phyloP scores from a whole-genome alignment of 495 filamentous ascomycete genomes.

The Gamarada debralockiae region DNA sequence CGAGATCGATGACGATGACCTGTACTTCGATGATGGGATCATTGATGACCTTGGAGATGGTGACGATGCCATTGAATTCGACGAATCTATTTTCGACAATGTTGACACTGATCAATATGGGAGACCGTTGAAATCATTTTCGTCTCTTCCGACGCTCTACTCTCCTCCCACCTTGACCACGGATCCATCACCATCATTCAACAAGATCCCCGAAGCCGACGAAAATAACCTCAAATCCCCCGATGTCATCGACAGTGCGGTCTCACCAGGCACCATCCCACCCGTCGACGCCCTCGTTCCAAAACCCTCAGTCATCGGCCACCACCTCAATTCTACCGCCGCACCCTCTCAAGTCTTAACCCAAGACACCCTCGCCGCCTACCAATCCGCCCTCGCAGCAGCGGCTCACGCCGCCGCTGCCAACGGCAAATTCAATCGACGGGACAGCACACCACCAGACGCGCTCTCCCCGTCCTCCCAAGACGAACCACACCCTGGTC shows the following conservation, averaged over 20 bases:
- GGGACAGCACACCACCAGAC: constrained; percentile 34
- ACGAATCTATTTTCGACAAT: constrained; percentile 77
- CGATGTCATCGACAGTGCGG: background rate
- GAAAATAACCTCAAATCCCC: constrained; percentile 1
- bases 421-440: constrained; percentile 58
- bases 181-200: constrained; percentile 12
- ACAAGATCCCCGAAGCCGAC: background rate
- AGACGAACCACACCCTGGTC: constrained; percentile 27
- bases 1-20: constrained; percentile 58
- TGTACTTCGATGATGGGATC: constrained; percentile 81
- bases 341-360: constrained; percentile 11
- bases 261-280: background rate
- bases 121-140: constrained; percentile 48
- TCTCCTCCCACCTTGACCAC: constrained; percentile 18
- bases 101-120: constrained; percentile 54
- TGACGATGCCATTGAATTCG: constrained; percentile 53
- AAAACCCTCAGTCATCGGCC: constrained; percentile 4
- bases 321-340: background rate
- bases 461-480: constrained; percentile 19
- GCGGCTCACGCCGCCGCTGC: constrained; percentile 71
- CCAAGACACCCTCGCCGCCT: constrained; percentile 62
- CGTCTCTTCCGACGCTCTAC: constrained; percentile 27
- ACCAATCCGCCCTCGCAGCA: constrained; percentile 77
- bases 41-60: constrained; percentile 48
- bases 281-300: background rate